A percentile compares a stretch with the other conserved stretches of the same genome.
Conservation (phyloP, 1,139 yeast genomes). For the Geotrichum cucujoidarum region DNA sequence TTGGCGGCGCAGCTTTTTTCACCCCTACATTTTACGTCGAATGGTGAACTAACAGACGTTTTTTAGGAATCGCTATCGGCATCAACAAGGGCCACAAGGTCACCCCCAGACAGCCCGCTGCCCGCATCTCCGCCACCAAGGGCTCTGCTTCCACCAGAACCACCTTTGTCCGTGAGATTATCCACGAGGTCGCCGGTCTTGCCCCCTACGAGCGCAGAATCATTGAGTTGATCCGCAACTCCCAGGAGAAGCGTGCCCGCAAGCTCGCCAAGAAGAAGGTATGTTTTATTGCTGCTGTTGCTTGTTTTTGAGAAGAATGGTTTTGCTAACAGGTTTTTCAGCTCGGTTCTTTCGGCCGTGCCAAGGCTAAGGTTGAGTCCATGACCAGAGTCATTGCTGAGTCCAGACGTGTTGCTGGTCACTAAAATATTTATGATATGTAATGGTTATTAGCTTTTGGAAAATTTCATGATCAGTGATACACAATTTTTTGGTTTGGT, state of each 20-base stretch:
- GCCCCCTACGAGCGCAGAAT: constrained; percentile 99
- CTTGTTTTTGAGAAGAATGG: background rate
- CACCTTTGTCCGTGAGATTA: constrained; percentile 88
- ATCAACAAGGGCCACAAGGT: constrained; percentile 99
- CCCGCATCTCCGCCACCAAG: constrained; percentile 95
- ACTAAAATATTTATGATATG: constrained; percentile 21
- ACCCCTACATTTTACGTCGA: too few relatives aligned
- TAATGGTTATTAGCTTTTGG: constrained; percentile 11
- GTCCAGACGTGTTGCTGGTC: constrained; percentile 66
- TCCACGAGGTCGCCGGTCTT: constrained; percentile 96
- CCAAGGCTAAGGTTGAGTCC: constrained; percentile 99
- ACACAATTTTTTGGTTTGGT: background rate
- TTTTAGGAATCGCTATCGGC: constrained; percentile 92
- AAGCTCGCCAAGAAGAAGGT: constrained; percentile 98
- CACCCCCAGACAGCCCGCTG: constrained; percentile 86
- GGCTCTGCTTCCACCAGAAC: constrained; percentile 97
- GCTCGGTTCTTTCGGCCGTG: constrained; percentile 99
- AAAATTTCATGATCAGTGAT: constrained; percentile 8
- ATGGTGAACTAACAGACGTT: background rate
- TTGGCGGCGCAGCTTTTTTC: too few relatives aligned
- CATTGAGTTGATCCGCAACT: constrained; percentile 98
- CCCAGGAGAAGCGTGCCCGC: constrained; percentile 99
- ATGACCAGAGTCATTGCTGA: constrained; percentile 96
- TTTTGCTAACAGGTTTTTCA: background rate
- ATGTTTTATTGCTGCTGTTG: too few relatives aligned